These are phyloP conservation scores for Alternaria metachromatica DNA, from an alignment of 2,329 filamentous ascomycete genomes.

Conservation along the genomic window DNA sequence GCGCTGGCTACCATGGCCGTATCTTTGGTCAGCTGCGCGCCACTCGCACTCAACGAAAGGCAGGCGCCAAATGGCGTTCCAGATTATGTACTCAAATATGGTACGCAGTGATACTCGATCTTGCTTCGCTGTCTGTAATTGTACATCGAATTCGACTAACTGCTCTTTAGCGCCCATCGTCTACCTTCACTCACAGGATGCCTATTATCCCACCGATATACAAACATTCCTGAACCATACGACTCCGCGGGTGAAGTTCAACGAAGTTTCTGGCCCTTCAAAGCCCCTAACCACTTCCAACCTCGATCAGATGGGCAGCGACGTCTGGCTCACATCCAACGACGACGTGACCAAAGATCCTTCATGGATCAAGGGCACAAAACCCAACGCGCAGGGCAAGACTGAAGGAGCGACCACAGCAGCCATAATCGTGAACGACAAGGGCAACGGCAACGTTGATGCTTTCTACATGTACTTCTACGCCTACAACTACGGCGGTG, in stretches of 20 bases:
- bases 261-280: conserved; percentile 39
- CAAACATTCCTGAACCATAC: conserved; percentile 51
- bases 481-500: conserved; percentile 63
- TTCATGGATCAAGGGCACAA: conserved; percentile 58
- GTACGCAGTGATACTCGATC: conserved; percentile 23
- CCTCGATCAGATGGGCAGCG: conserved; percentile 50
- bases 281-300: conserved; percentile 52
- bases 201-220: conserved; percentile 55
- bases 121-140: not conserved
- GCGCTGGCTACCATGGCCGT: conserved; percentile 13
- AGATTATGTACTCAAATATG: conserved; percentile 49
- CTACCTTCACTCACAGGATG: conserved; percentile 53
- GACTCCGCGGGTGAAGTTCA: conserved; percentile 48
- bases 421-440: conserved; percentile 65
- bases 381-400: conserved; percentile 58
- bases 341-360: conserved; percentile 52
- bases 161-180: conserved; percentile 50
- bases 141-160: conserved; percentile 9
- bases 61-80: conserved; percentile 40
- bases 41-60: conserved; percentile 23
- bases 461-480: conserved; percentile 71
- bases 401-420: conserved; percentile 59
- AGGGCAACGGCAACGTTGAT: conserved; percentile 61
- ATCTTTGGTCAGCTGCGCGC: conserved; percentile 24
- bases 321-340: conserved; percentile 56